A percentile compares a stretch with the other conserved stretches of the same genome.
Evolutionary conservation across 2,329 filamentous ascomycete species (phyloP).

Genomic region (Colletotrichum graminicola): DNA sequence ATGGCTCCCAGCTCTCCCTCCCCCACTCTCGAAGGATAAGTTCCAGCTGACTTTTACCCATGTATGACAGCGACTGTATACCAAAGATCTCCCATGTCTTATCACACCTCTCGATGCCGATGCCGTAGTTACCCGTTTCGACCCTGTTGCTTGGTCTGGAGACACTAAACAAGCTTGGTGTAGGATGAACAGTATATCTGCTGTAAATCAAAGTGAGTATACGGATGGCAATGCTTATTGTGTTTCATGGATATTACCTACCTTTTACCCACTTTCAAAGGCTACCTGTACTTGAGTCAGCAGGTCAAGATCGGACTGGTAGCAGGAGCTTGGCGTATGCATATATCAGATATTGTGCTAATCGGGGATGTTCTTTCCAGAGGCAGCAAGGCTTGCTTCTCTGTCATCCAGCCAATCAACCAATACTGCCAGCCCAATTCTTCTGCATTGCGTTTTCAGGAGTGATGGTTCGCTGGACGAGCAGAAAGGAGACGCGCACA

Average conservation of each 20-base stretch:
- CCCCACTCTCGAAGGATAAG: neutral
- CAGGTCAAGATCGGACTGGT: neutral
- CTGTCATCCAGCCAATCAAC: neutral
- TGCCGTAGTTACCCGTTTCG: neutral
- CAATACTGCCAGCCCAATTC: neutral
- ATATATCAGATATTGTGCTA: neutral
- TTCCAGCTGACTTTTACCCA: neutral
- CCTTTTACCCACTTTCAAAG: neutral
- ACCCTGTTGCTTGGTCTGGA: neutral
- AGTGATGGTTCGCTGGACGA: neutral
- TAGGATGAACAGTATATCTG: slow-evolving; percentile 4
- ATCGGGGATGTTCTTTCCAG: too few species aligned
- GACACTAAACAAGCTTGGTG: neutral
- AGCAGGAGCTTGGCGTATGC: slow-evolving; percentile 10
- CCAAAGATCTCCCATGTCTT: neutral
- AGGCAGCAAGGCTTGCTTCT: neutral
- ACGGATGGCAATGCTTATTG: neutral
- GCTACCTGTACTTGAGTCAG: neutral
- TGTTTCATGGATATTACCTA: neutral
- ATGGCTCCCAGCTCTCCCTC: neutral
- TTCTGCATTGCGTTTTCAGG: neutral
- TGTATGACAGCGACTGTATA: neutral
- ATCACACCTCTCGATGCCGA: neutral
- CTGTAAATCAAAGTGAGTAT: neutral
- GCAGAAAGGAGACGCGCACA: neutral